Base-by-base conservation (phyloP, 139 green algal genomes). In the Chlorella sp. region DNA sequence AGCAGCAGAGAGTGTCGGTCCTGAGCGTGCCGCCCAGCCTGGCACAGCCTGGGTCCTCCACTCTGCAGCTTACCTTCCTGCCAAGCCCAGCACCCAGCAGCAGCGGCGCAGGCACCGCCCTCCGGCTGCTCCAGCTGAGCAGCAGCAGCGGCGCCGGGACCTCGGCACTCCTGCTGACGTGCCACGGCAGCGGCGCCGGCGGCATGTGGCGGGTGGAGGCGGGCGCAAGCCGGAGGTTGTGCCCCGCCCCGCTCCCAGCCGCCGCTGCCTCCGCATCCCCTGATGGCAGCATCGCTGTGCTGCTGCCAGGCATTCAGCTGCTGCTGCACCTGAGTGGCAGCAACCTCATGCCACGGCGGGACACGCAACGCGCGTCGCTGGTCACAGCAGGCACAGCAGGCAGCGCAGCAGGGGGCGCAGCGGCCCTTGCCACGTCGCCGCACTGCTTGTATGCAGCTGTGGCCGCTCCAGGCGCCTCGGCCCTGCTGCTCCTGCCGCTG, bases 401-500 rank as follows among this genome's bases (percentile, higher is more conserved):
- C 60, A 28, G 28, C 4, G 28, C 60, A 67, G 21, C 60, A 67
- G 32, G 30, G 7, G 9, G 44, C 34, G 38, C 69, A 76, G 38
- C 69, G 56, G 39, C 51, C 2, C 32, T 81, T 36, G 75, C 75
- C 7, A 9, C 69, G 0, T 81, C 75, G 0, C 75, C 75, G 0
- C 32, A 81, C 55, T 25, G 75, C 75, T 23, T 81, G 32, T 71
- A 57, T 81, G 75, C 75, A 9, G 75, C 75, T 2, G 56, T 81
- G 20, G 75, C 21, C 4, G 57, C 75, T 0, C n/a, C 55, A 4
- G 75, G 75, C 20, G 60, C n/a, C 25, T 81, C 75, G 3, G 56
- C 32, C 0, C 55, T 81, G 56, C 75, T 81, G 56, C 56, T 81
- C 34, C 32, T 71, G 34, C 56, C 75, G 20, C 55, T 81, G 75